Conservation (phyloP, 225 moss, liverwort and hornwort species). For the Thuidium tamariscinum region DNA sequence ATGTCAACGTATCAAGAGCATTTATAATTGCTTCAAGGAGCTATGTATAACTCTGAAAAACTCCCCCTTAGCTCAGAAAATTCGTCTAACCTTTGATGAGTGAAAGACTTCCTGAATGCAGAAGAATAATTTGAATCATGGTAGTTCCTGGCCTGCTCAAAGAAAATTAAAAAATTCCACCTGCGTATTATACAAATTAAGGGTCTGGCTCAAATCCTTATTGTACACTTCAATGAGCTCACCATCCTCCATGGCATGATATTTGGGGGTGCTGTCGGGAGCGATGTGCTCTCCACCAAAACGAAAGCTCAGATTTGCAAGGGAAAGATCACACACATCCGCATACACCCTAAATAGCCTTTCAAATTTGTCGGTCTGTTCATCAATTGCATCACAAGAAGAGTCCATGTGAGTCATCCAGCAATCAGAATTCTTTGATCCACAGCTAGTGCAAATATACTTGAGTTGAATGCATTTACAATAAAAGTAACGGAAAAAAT, state of each 20-base stretch:
- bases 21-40: not conserved
- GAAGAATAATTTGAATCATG: not conserved
- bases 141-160: not conserved
- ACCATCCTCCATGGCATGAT: constrained; percentile 45
- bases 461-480: not conserved
- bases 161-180: not conserved
- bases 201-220: not conserved
- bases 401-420: not conserved
- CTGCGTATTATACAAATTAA: not conserved
- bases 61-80: not conserved
- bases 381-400: not conserved
- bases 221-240: constrained; percentile 52
- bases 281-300: constrained; percentile 49
- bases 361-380: constrained; percentile 57
- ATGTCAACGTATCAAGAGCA: not conserved
- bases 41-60: not conserved
- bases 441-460: not conserved
- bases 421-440: not conserved
- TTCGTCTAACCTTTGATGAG: not conserved
- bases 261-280: constrained; percentile 34
- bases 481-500: not conserved
- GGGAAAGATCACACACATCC: constrained; percentile 8
- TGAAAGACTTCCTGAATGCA: not conserved
- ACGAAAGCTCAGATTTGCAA: constrained; percentile 30
- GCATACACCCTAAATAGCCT: constrained; percentile 47